Evolutionary conservation across 2,329 filamentous ascomycete genomes (phyloP), one percentile per base, ranked within the genome.

Genomic region (Aspergillus phoenicis): DNA sequence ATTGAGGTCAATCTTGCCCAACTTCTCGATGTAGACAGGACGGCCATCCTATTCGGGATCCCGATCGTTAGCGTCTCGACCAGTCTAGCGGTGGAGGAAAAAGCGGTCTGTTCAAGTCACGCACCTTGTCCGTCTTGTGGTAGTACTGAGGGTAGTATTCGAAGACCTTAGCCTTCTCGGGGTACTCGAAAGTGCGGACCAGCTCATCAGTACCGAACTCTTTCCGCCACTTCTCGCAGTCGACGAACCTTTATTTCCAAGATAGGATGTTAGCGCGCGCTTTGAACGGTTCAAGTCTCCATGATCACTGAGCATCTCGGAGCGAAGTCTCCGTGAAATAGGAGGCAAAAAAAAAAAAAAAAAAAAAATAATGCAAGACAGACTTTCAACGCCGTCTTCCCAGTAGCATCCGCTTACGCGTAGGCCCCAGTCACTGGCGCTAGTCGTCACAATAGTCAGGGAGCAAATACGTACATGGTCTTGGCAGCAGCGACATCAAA

Each of bases 61-160:
- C 52, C 20, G 28, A 6, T 36, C 22, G 58, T 66, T 64, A 64
- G 60, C 49, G 39, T 41, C 4, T 30, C 22, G 30, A 43, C 38
- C 22, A 26, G 33, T n/a, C 22, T 15, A n/a, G 57, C 30, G 11
- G 6, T 24, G 38, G 4, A 57, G 17, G 17, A 13, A 56, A 49
- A 43, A 51, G 41, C 24, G 22, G 53, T 41, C 30, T 47, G 24
- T 30, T 15, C n/a, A 39, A 20, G 41, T 20, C 49, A 64, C 73
- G 20, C 75, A 85, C 84, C 77, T 80, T 82, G 66, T 82, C 80
- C 1, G 78, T 82, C 67, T 97, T 97, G 86, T 99, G 95, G 83
- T 99, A 99, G 84, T 95, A 99, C 81, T 99, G 95, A 52, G 92
- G 92, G 81, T 99, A 99, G 84, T 91, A 97, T 80, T 94, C 83